Evolutionary conservation across 257 asterid species (phyloP).

Genomic region (Solanum dulcamara): DNA sequence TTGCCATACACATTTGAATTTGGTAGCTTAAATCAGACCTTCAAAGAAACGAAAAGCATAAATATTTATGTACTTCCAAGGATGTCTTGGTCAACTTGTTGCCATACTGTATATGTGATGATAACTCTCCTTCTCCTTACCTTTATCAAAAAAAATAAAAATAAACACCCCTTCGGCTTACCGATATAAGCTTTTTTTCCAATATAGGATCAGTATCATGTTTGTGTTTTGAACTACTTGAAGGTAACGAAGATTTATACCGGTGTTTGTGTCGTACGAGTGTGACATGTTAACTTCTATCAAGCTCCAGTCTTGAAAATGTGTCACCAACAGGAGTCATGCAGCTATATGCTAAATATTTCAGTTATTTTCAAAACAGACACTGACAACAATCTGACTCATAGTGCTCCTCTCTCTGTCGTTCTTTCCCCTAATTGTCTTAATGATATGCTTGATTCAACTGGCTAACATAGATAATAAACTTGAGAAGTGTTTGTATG

Average conservation of each 20-base stretch:
- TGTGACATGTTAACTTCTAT: background rate
- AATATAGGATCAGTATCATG: background rate
- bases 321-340: background rate
- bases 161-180: background rate
- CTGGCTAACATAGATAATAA: background rate
- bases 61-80: background rate
- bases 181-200: background rate
- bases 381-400: background rate
- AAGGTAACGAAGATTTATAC: background rate
- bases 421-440: background rate
- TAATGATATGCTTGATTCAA: background rate
- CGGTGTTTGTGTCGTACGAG: background rate
- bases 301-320: background rate
- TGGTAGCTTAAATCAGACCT: background rate
- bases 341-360: background rate
- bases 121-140: background rate
- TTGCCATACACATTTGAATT: background rate
- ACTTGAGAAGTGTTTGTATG: constrained; percentile 1
- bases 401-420: background rate
- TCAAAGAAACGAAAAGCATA: background rate
- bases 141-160: background rate
- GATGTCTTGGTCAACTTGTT: background rate
- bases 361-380: background rate
- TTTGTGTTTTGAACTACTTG: background rate
- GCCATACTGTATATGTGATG: background rate